These are phyloP conservation scores for Candida saitoana DNA, from an alignment of 805 yeast species.

Conservation along the genomic window DNA sequence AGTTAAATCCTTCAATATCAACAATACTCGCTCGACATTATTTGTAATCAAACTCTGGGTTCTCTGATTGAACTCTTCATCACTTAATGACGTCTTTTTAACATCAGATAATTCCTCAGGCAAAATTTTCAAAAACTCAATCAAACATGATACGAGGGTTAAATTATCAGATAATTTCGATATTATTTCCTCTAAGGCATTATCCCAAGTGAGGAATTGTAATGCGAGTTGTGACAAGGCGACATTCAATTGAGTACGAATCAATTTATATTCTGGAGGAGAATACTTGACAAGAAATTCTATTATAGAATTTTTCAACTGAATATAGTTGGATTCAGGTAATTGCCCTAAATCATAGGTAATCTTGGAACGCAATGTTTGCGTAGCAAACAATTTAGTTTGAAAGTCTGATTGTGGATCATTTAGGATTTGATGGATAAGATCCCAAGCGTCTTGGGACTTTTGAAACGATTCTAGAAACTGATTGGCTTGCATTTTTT, in stretches of 20 bases:
- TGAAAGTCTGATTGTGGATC: slow-evolving; percentile 41
- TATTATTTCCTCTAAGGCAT: slow-evolving; percentile 67
- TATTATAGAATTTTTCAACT: slow-evolving; percentile 67
- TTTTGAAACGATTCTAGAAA: slow-evolving; percentile 82
- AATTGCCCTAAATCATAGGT: slow-evolving; percentile 80
- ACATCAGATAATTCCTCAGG: slow-evolving; percentile 89
- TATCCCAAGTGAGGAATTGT: slow-evolving; percentile 69
- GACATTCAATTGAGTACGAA: slow-evolving; percentile 79
- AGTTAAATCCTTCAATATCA: slow-evolving; percentile 51
- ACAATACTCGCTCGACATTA: slow-evolving; percentile 66
- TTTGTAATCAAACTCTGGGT: slow-evolving; percentile 57
- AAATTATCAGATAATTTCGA: slow-evolving; percentile 37
- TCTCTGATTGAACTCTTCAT: slow-evolving; percentile 70
- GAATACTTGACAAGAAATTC: slow-evolving; percentile 48
- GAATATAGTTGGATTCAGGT: slow-evolving; percentile 50
- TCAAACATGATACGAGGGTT: slow-evolving; percentile 38
- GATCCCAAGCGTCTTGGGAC: slow-evolving; percentile 75
- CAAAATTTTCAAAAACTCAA: slow-evolving; percentile 78
- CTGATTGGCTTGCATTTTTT: slow-evolving; percentile 44
- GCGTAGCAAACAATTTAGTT: slow-evolving; percentile 80
- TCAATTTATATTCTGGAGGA: slow-evolving; percentile 41
- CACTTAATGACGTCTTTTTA: slow-evolving; percentile 72
- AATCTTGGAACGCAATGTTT: slow-evolving; percentile 80
- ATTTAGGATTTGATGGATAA: slow-evolving; percentile 53
- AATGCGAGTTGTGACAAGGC: slow-evolving; percentile 79